Conservation (phyloP, 164 flowering plant species). For the Euptelea pleiosperma region DNA sequence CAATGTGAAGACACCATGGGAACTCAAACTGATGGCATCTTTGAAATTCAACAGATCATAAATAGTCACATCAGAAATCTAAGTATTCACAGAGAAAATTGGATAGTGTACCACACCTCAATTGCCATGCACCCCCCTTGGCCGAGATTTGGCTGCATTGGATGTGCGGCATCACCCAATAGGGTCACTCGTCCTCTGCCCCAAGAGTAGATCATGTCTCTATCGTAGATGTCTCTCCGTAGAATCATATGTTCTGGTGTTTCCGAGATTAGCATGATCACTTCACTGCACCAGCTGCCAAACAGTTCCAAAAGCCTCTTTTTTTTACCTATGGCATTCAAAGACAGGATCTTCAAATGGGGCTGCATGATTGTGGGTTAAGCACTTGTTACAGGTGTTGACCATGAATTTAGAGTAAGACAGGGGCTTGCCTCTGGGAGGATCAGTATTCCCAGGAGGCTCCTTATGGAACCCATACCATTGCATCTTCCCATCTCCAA, state of each 20-base stretch:
- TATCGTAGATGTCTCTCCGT: slow-evolving; percentile 32
- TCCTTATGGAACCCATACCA: slow-evolving; percentile 43
- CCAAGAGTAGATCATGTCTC: slow-evolving; percentile 24
- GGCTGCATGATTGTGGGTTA: too few species aligned
- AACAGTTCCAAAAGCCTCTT: slow-evolving; percentile 27
- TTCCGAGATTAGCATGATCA: slow-evolving; percentile 21
- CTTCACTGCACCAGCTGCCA: slow-evolving; percentile 31
- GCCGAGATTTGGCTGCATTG: slow-evolving; percentile 44
- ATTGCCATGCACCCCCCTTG: slow-evolving; percentile 49
- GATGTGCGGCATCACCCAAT: slow-evolving; percentile 37
- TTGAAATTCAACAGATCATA: too few species aligned
- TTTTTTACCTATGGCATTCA: slow-evolving; percentile 23
- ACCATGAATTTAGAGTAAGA: not conserved
- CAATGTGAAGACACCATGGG: not conserved
- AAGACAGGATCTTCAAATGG: not conserved
- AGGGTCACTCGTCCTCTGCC: slow-evolving; percentile 33
- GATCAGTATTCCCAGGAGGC: slow-evolving; percentile 24
- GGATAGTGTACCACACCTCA: slow-evolving; percentile 23
- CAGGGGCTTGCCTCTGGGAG: slow-evolving; percentile 22
- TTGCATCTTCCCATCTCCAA: slow-evolving; percentile 41
- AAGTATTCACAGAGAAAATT: too few species aligned
- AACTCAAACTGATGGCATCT: too few species aligned
- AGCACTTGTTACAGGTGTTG: too few species aligned
- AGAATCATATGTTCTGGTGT: slow-evolving; percentile 27
- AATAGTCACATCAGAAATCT: too few species aligned